Conservation (phyloP, 129 eudicot genomes). For the Scalesia atractyloides region DNA sequence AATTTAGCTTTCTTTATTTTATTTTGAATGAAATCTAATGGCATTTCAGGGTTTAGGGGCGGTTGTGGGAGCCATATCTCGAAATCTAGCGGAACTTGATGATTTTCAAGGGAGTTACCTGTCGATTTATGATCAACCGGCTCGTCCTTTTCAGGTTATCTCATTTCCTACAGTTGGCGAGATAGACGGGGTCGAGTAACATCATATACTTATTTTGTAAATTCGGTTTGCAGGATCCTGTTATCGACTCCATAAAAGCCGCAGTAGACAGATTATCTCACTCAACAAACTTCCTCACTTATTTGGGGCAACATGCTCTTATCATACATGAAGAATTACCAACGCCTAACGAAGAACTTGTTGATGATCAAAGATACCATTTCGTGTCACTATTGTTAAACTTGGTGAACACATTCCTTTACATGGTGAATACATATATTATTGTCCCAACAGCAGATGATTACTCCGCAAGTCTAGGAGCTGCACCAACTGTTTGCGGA, state of each 20-base stretch:
- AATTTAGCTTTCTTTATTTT: neutral
- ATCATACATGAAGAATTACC: constrained; percentile 83
- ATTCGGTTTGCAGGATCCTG: constrained; percentile 69
- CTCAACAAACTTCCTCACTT: constrained; percentile 78
- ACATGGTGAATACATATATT: constrained; percentile 92
- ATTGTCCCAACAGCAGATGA: constrained; percentile 96
- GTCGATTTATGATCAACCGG: constrained; percentile 93
- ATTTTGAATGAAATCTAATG: constrained; percentile 11
- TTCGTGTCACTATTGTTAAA: constrained; percentile 85
- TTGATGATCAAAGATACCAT: constrained; percentile 67
- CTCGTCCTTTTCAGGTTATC: constrained; percentile 75
- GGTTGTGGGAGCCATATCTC: constrained; percentile 87
- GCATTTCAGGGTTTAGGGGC: constrained; percentile 86
- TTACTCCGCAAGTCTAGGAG: constrained; percentile 88
- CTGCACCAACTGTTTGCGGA: constrained; percentile 89
- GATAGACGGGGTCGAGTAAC: constrained; percentile 6
- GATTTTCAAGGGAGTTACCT: constrained; percentile 87
- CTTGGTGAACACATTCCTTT: constrained; percentile 84
- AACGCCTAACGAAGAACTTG: constrained; percentile 50
- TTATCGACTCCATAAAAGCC: constrained; percentile 60
- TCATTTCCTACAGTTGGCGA: neutral
- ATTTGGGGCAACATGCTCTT: constrained; percentile 85
- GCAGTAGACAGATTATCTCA: constrained; percentile 68
- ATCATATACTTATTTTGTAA: constrained; percentile 24
- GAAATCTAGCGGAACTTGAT: constrained; percentile 89